phyloP scores from a whole-genome alignment of 2,329 filamentous ascomycete genomes.

The Penicillium italicum region DNA sequence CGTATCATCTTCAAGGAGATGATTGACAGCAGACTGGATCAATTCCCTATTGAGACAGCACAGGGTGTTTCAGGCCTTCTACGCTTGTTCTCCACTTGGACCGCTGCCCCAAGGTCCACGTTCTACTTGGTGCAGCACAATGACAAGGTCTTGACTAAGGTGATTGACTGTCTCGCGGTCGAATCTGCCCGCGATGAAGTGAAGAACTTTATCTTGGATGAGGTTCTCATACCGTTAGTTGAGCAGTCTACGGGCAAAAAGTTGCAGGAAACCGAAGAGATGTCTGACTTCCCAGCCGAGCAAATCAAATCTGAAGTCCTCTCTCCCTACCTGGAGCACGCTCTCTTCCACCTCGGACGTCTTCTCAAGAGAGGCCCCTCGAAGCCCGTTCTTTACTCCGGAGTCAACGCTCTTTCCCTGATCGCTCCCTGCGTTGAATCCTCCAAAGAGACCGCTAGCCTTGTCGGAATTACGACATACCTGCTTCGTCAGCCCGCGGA shows the following conservation, averaged over 20 bases:
- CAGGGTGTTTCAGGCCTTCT: constrained; percentile 84
- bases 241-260: constrained; percentile 55
- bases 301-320: constrained; percentile 38
- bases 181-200: constrained; percentile 81
- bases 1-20: constrained; percentile 69
- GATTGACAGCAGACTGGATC: constrained; percentile 71
- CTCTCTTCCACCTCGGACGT: constrained; percentile 55
- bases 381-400: constrained; percentile 73
- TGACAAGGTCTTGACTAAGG: constrained; percentile 58
- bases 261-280: constrained; percentile 49
- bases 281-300: constrained; percentile 40
- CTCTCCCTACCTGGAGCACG: constrained; percentile 60
- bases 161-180: constrained; percentile 69
- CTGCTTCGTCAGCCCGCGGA: constrained; percentile 81
- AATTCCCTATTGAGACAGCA: constrained; percentile 77
- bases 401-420: constrained; percentile 73
- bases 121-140: constrained; percentile 66
- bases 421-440: constrained; percentile 67
- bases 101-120: constrained; percentile 62
- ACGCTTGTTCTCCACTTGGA: constrained; percentile 77
- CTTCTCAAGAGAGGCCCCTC: constrained; percentile 58
- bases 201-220: constrained; percentile 71
- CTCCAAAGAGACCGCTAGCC: constrained; percentile 62
- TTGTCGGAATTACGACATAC: constrained; percentile 76
- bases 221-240: constrained; percentile 68